Percentiles rank a stretch among this genome's conserved stretches.
phyloP scores from a whole-genome alignment of 192 early-diverging fungal species.

The Powellomyces hirtus region DNA sequence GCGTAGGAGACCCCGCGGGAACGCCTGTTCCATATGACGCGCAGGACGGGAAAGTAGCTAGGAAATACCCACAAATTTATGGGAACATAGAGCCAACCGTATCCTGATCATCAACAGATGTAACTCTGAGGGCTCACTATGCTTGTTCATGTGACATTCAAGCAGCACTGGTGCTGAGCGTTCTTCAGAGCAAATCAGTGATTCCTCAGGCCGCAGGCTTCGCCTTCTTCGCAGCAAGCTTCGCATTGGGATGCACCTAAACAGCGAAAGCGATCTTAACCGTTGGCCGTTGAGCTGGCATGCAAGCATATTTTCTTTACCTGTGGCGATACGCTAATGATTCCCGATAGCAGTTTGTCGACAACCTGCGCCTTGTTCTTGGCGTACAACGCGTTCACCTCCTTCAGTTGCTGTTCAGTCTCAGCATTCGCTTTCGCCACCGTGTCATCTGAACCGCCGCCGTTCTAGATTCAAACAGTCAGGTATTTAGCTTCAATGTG shows the following conservation, averaged over 20 bases:
- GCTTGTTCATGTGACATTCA: too few species aligned
- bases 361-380: constrained; percentile 68
- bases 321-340: constrained; percentile 68
- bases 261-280: neutral
- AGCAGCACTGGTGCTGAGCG: too few species aligned
- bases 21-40: too few species aligned
- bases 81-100: too few species aligned
- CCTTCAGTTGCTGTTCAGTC: constrained; percentile 66
- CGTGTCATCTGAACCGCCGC: constrained; percentile 66
- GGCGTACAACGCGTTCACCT: constrained; percentile 57
- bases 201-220: constrained; percentile 18
- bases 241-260: constrained; percentile 12
- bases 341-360: constrained; percentile 61
- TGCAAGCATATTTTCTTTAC: constrained; percentile 14
- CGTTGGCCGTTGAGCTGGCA: neutral
- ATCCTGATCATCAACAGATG: too few species aligned
- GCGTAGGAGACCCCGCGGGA: too few species aligned
- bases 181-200: too few species aligned
- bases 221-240: constrained; percentile 10
- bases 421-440: constrained; percentile 60
- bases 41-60: too few species aligned
- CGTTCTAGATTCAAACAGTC: constrained; percentile 53
- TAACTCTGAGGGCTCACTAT: too few species aligned
- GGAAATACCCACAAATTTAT: too few species aligned
- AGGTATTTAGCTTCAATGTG: too few species aligned